These are phyloP conservation scores for Mucor velutinosus DNA, from an alignment of 371 early-diverging fungal species.

Conservation along the genomic window DNA sequence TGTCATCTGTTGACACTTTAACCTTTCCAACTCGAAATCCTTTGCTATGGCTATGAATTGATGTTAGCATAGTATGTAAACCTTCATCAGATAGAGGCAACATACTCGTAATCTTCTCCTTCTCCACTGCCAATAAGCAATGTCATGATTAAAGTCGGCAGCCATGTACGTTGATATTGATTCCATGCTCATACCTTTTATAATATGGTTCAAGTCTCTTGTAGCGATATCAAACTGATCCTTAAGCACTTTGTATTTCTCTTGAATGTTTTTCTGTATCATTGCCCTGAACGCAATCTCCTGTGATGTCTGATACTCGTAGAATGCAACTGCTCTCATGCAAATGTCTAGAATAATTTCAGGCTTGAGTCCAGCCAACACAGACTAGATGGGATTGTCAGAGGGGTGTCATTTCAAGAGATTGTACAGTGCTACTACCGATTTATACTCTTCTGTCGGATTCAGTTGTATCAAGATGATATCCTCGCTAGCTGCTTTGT, in stretches of 20 bases:
- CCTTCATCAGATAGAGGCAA: neutral
- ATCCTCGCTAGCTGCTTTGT: conserved; percentile 55
- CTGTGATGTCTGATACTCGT: conserved; percentile 75
- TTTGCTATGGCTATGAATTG: conserved; percentile 32
- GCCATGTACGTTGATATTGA: too few relatives aligned
- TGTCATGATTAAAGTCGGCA: neutral
- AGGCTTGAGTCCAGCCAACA: conserved; percentile 77
- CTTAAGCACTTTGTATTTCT: conserved; percentile 50
- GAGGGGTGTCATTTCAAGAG: neutral
- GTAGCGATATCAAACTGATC: conserved; percentile 44
- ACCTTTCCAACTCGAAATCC: conserved; percentile 61
- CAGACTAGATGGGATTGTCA: conserved; percentile 41
- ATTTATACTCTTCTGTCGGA: conserved; percentile 77
- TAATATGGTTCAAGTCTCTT: conserved; percentile 52
- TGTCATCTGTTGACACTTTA: conserved; percentile 48
- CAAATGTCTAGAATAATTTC: conserved; percentile 77
- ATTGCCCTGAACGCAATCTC: conserved; percentile 65
- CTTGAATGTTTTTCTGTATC: conserved; percentile 53
- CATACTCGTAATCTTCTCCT: conserved; percentile 27
- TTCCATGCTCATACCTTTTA: conserved; percentile 45
- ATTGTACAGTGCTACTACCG: conserved; percentile 18
- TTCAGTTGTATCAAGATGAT: conserved; percentile 68
- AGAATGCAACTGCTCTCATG: conserved; percentile 73
- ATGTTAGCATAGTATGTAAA: neutral
- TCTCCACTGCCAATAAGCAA: conserved; percentile 6